These are phyloP conservation scores for Pulveroboletus ravenelii DNA, from an alignment of 768 basidiomycete genomes.

Conservation along the genomic window DNA sequence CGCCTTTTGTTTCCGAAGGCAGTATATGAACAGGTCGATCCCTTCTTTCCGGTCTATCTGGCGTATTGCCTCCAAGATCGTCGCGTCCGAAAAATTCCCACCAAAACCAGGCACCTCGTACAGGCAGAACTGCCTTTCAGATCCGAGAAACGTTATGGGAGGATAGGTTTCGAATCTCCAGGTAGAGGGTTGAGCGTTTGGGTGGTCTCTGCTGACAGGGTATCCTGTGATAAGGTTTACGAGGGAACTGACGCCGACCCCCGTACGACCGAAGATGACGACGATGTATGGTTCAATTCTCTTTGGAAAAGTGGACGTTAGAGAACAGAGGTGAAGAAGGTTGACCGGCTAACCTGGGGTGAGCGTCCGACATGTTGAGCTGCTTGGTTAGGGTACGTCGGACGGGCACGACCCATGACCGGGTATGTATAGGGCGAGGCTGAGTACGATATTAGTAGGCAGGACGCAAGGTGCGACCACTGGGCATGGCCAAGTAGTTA, in stretches of 20 bases:
- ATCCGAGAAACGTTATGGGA: background rate
- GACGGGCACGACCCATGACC: slow-evolving; percentile 1
- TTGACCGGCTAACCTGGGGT: background rate
- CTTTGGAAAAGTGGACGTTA: background rate
- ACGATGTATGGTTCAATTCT: slow-evolving; percentile 17
- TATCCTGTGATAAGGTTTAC: slow-evolving; percentile 24
- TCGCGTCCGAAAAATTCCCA: slow-evolving; percentile 2
- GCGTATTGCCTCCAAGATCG: slow-evolving; percentile 14
- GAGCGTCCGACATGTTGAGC: background rate
- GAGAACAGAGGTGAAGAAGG: background rate
- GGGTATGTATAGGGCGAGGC: background rate
- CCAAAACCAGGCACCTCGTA: slow-evolving; percentile 22
- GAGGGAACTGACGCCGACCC: slow-evolving; percentile 28
- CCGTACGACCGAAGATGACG: slow-evolving; percentile 27
- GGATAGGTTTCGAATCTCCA: background rate
- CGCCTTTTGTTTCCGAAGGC: slow-evolving; percentile 17
- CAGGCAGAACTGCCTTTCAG: slow-evolving; percentile 6
- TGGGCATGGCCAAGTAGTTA: background rate
- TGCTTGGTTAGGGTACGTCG: background rate
- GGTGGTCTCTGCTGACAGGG: slow-evolving; percentile 12
- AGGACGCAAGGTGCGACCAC: background rate
- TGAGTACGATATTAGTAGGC: background rate
- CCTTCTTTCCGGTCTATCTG: slow-evolving; percentile 10
- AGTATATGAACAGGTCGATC: slow-evolving; percentile 25
- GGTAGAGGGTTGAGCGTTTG: slow-evolving; percentile 3